Evolutionary conservation across 768 basidiomycete genomes (phyloP).

Genomic region (Amanita jacksonii): DNA sequence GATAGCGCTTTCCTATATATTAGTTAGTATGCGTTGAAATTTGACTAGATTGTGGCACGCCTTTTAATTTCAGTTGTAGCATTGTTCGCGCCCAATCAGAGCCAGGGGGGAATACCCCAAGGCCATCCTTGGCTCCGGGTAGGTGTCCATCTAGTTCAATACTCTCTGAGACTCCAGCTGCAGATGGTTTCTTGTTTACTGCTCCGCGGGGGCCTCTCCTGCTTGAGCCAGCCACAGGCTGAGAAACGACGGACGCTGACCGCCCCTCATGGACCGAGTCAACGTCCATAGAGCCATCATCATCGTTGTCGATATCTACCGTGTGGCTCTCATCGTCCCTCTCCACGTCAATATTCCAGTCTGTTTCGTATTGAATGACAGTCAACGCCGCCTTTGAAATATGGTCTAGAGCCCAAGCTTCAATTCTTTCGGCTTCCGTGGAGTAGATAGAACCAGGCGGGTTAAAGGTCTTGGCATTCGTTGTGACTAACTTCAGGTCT

Average conservation of each 20-base stretch:
- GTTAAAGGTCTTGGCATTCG: constrained; percentile 71
- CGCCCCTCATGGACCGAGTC: constrained; percentile 27
- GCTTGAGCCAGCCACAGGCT: constrained; percentile 26
- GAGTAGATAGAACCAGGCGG: constrained; percentile 66
- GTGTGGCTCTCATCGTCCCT: constrained; percentile 44
- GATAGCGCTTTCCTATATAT: constrained; percentile 57
- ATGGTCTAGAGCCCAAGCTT: constrained; percentile 63
- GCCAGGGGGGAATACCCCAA: constrained; percentile 61
- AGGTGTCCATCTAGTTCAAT: constrained; percentile 62
- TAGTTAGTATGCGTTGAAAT: neutral
- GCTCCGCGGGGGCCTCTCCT: constrained; percentile 43
- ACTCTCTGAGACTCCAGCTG: constrained; percentile 28
- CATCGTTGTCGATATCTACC: constrained; percentile 31
- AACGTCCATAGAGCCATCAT: constrained; percentile 32
- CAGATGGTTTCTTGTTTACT: constrained; percentile 33
- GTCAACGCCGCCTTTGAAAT: constrained; percentile 60
- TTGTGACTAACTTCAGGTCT: constrained; percentile 64
- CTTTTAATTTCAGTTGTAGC: constrained; percentile 68
- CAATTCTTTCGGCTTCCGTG: constrained; percentile 64
- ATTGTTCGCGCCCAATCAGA: constrained; percentile 67
- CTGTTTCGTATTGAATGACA: constrained; percentile 74
- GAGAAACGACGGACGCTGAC: constrained; percentile 37
- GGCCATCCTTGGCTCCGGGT: constrained; percentile 69
- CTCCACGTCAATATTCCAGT: constrained; percentile 79
- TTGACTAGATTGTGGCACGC: constrained; percentile 21